These are phyloP conservation scores for Phytophthora citrophthora DNA, from an alignment of 352 stramenopile genomes.

Conservation along the genomic window DNA sequence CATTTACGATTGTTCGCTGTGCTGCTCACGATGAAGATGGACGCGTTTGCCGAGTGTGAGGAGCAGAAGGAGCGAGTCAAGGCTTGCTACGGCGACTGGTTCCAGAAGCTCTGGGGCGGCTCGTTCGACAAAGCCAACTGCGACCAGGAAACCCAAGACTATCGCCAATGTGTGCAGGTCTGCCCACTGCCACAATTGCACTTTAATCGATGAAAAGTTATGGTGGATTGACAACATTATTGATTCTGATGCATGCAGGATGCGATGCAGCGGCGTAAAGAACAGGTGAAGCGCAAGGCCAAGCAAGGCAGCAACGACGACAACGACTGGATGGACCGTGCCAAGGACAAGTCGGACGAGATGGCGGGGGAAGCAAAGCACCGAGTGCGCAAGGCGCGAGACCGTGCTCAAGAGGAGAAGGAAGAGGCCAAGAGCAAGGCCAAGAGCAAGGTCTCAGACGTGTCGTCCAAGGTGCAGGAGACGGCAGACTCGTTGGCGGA, in stretches of 20 bases:
- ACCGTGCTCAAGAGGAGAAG: constrained; percentile 36
- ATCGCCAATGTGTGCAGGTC: constrained; percentile 75
- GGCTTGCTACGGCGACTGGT: constrained; percentile 85
- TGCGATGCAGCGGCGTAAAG: constrained; percentile 44
- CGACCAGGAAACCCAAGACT: constrained; percentile 77
- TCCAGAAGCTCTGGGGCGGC: constrained; percentile 75
- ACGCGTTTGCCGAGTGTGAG: constrained; percentile 66
- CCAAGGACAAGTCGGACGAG: constrained; percentile 45
- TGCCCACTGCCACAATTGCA: neutral
- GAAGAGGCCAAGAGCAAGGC: constrained; percentile 37
- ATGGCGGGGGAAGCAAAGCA: constrained; percentile 34
- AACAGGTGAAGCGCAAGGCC: constrained; percentile 31
- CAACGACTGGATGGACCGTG: constrained; percentile 64
- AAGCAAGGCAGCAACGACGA: constrained; percentile 25
- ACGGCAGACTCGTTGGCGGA: constrained; percentile 44
- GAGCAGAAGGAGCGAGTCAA: constrained; percentile 84
- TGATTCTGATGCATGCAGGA: constrained; percentile 34
- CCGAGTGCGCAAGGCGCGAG: constrained; percentile 29
- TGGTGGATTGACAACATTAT: neutral
- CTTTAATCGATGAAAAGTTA: neutral
- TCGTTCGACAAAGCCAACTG: constrained; percentile 66
- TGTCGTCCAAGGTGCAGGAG: constrained; percentile 42
- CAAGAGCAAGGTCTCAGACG: constrained; percentile 42
- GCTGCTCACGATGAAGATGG: constrained; percentile 29
- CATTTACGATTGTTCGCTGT: constrained; percentile 35